phyloP scores from a whole-genome alignment of 2,329 filamentous ascomycete species.

The Sporothrix pallida region DNA sequence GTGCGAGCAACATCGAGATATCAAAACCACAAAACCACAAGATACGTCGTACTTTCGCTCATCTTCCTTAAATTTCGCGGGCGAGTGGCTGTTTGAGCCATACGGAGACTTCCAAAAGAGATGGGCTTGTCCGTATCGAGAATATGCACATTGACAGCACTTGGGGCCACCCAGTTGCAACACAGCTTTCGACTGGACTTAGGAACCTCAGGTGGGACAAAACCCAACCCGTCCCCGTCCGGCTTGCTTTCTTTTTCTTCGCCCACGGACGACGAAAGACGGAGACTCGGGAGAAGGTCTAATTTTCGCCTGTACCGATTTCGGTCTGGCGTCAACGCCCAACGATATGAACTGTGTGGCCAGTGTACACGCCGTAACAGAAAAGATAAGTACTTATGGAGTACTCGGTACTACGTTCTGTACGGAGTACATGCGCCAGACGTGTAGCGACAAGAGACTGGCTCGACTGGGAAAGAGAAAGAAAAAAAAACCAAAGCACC shows the following conservation, averaged over 20 bases:
- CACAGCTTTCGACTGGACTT: background rate
- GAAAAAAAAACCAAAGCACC: background rate
- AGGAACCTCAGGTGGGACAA: background rate
- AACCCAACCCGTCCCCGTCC: background rate
- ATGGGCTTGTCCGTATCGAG: background rate
- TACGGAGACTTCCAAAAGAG: background rate
- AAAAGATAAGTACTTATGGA: too few relatives aligned
- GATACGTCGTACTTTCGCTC: too few relatives aligned
- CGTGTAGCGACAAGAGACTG: too few relatives aligned
- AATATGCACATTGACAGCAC: background rate
- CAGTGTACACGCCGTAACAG: background rate
- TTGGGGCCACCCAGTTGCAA: background rate
- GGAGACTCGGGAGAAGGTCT: background rate
- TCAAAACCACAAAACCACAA: background rate
- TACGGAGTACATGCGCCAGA: too few relatives aligned
- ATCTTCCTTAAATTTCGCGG: background rate
- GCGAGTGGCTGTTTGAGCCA: conserved; percentile 2
- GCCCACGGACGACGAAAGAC: background rate
- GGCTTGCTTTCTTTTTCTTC: background rate
- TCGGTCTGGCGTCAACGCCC: background rate
- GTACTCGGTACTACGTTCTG: too few relatives aligned
- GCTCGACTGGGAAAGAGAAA: background rate
- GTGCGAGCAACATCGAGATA: background rate
- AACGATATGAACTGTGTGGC: background rate
- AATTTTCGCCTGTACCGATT: background rate